Base-by-base conservation (phyloP, 495 filamentous ascomycete genomes). In the Trichoderma gamsii region DNA sequence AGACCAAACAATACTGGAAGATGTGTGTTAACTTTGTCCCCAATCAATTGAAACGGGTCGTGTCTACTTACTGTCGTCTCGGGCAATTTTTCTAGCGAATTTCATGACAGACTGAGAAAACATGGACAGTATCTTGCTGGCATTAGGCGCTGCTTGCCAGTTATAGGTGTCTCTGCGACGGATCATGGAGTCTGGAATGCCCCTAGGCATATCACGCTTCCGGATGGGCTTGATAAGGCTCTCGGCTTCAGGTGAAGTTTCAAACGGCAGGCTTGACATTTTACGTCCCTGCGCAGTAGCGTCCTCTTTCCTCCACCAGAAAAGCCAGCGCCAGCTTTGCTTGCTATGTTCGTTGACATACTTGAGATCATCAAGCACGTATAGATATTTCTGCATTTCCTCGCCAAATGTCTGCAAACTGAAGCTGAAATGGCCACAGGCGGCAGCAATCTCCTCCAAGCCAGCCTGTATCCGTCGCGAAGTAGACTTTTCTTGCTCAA, bases 391-490 rank as follows among this genome's bases (percentile, higher is more conserved):
- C 67, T 90, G 85, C 81, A 96, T 89, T 73, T 97, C 92, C 73
- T 96, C 90, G 0, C 92, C 93, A 77, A 98, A 92, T 70, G 92
- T 89, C 68, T 93, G 83, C 32, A 99, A 80, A 25, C 91, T 93
- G 73, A 92, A 97, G 73, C 89, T 91, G 74, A 97, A 99, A 73
- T 98, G 92, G 3, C 94, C 93, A 73, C 95, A 99, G 59, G 92
- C 94, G 4, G 95, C 95, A 38, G 93, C 92, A 9, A 98, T 92
- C 76, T 99, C 95, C 76, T 99, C 95, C 63, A 96, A 89, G 74
- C 97, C 95, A 7, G 95, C 95, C 69, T 94, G 90, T 21, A 91
- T 81, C 59, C 88, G 88, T 44, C 90, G 80, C 2, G 86, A 84
- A 43, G 86, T 82, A 4, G 87, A 79, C 65, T 84, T 85, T 44